A percentile compares a stretch with the other conserved stretches of the same genome.
Evolutionary conservation across 495 filamentous ascomycete genomes (phyloP).

Genomic region (Aspergillus panamensis): DNA sequence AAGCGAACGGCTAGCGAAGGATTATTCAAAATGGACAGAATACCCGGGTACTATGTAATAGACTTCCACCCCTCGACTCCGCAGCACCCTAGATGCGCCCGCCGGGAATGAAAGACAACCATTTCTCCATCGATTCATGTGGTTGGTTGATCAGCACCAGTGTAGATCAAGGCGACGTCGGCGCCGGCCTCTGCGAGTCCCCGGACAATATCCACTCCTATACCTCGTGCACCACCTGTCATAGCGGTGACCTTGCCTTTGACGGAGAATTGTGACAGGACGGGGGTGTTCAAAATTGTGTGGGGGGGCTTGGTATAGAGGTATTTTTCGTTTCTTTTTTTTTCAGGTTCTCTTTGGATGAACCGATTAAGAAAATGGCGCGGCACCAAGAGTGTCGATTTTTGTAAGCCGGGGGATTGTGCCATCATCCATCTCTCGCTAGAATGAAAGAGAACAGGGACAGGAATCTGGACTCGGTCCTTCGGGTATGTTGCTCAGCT

Average conservation of each 20-base stretch:
- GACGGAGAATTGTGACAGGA: constrained; percentile 1
- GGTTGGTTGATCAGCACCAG: constrained; percentile 23
- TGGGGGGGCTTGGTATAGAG: constrained; percentile 6
- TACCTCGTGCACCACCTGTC: background rate
- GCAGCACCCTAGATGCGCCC: constrained; percentile 1
- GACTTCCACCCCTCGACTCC: constrained; percentile 1
- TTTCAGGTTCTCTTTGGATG: too few relatives aligned
- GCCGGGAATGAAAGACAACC: constrained; percentile 2
- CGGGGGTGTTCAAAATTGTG: background rate
- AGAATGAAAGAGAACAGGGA: background rate
- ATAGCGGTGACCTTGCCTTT: constrained; percentile 6
- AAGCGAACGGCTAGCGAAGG: background rate
- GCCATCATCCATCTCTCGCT: background rate
- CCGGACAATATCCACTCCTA: constrained; percentile 3
- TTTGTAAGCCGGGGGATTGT: background rate
- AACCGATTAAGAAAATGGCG: background rate
- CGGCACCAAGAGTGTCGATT: background rate
- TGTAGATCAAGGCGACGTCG: constrained; percentile 4
- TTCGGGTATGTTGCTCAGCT: background rate
- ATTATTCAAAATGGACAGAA: background rate
- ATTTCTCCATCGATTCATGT: constrained; percentile 64
- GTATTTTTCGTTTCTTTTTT: background rate
- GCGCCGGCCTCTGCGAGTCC: constrained; percentile 12
- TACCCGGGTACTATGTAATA: too few relatives aligned
- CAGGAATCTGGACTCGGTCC: background rate